Evolutionary conservation across 164 flowering plant genomes (phyloP).

Genomic region (Vitis vinifera): ASM3070453v1 NC_081812.1:13868001-13868500

Average conservation of each 20-base stretch:
- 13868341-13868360: not conserved
- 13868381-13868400: slow-evolving; percentile 72
- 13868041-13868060: not conserved
- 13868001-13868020: not conserved
- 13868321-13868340: too few relatives aligned
- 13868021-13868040: not conserved
- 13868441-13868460: slow-evolving; percentile 71
- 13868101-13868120: not conserved
- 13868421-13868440: slow-evolving; percentile 72
- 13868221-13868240: too few relatives aligned
- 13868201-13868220: too few relatives aligned
- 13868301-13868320: too few relatives aligned
- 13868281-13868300: too few relatives aligned
- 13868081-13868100: not conserved
- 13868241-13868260: too few relatives aligned
- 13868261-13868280: too few relatives aligned
- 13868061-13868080: not conserved
- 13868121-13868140: too few relatives aligned
- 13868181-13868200: too few relatives aligned
- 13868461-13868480: slow-evolving; percentile 85
- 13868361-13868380: too few relatives aligned
- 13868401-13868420: slow-evolving; percentile 80
- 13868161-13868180: too few relatives aligned
- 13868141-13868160: too few relatives aligned
- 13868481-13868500: slow-evolving; percentile 82